Conservation (phyloP, 1,139 yeast genomes). For the Geotrichum reessii region DNA sequence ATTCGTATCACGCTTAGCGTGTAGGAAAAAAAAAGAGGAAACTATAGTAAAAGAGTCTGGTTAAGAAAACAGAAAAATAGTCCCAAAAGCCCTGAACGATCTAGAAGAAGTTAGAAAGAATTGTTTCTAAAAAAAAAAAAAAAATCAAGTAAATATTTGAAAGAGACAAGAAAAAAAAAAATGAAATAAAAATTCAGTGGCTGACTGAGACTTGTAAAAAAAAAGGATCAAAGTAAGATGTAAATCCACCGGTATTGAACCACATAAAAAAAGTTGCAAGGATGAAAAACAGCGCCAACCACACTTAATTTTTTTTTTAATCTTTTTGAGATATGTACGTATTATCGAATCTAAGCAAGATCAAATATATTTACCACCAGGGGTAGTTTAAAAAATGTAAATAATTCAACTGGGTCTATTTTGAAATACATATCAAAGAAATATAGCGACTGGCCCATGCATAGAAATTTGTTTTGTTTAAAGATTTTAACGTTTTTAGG, state of each 20-base stretch:
- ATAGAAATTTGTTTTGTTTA: not conserved
- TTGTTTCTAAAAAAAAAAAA: not conserved
- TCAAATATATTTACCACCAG: not conserved
- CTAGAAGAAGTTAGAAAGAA: not conserved
- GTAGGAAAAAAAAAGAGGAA: not conserved
- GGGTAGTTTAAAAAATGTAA: not conserved
- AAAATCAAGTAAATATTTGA: not conserved
- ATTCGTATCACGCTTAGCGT: not conserved
- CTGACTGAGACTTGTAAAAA: not conserved
- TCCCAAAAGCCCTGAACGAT: not conserved
- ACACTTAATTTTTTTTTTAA: not conserved
- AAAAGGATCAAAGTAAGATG: not conserved
- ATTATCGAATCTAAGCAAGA: not conserved
- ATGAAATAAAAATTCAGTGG: not conserved
- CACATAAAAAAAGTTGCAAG: not conserved
- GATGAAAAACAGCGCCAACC: not conserved
- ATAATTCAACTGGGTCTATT: not conserved
- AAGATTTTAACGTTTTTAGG: not conserved
- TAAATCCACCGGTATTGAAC: not conserved
- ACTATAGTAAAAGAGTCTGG: not conserved
- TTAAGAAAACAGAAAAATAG: not conserved
- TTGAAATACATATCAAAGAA: not conserved
- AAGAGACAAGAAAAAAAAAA: not conserved
- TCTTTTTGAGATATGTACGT: not conserved
- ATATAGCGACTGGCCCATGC: not conserved